Evolutionary conservation across 2,329 filamentous ascomycete species (phyloP), one percentile per base, ranked within the genome.

Genomic region (Arthrobotrys sinensis): DNA sequence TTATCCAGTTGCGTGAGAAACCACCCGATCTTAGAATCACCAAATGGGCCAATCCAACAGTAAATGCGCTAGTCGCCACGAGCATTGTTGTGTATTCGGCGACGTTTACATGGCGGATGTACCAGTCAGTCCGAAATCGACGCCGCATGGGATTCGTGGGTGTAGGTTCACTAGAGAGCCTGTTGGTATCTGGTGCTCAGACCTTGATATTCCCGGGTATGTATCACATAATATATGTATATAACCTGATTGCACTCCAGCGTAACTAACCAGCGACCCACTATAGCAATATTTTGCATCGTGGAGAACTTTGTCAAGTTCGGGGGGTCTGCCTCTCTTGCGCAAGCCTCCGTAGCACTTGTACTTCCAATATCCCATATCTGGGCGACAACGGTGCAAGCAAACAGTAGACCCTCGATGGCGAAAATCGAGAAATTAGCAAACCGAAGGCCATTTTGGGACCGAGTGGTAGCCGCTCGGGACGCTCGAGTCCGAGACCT

Each of bases 361-460:
- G 89, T 89, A 79, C 87, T 92, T 14, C 91, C 91, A 0, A 85
- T 92, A 10, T 91, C 90, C 12, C 88, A 89, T 16, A 87, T 92
- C 80, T 92, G 91, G 91, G 90, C 90, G 12, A 45, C 62, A 14
- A 78, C 28, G 11, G 75, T 68, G 19, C 75, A 78, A 64, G 93
- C 82, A 90, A 90, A 5, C 84, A 87, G 81, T 85, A 89, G 83
- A 89, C 87, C 12, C 81, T 92, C 68, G 91, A 91, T 82, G 85
- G 85, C 5, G 53, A 81, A 82, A 32, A 81, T 82, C 36, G 81
- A 83, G 62, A 80, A 79, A 43, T 16, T 69, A 21, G 53, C 66
- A 79, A 19, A 60, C 19, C 53, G 52, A 46, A 62, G 53, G 21
- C 67, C 75, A 7, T 79, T 77, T 64, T 68, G 73, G 65, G 63